Evolutionary conservation across 2,329 filamentous ascomycete species (phyloP), one percentile per base, ranked within the genome.

Genomic region (Rhynchosporium graminicola): DNA sequence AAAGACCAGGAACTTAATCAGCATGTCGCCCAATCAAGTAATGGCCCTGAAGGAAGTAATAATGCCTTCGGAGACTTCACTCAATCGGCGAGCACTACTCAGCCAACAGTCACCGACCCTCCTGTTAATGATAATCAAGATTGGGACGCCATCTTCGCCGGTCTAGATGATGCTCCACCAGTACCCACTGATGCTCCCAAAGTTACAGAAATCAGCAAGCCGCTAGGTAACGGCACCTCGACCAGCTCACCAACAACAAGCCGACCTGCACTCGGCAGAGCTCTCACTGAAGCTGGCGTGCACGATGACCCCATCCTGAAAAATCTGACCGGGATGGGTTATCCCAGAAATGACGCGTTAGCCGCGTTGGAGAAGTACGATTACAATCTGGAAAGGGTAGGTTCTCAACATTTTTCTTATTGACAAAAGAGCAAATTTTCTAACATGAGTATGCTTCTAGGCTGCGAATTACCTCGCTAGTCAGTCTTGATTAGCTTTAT

Each of bases 131-230:
- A 84, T 13, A 78, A 79, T 40, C 90, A 96, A 69, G 94, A 98
- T 75, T 98, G 95, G 95, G 94, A 98, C 72, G 90, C 92, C 45
- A 91, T 98, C 60, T 98, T 98, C 77, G 89, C 91, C 1, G 88
- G 88, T 31, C 80, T 96, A 7, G 90, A 94, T 7, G 69, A 74
- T 58, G 58, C 70, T 15, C 54, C 66, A 50, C 59, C 66, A 7
- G 64, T 67, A 55, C 47, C 61, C n/a, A 60, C 68, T 64, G 66
- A 72, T 69, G 56, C 65, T 68, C 52, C 66, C 51, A 66, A 66
- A 65, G 59, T 65, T n/a, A 45, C 51, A 9, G 60, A 65, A 20
- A 10, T 40, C 20, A 26, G 58, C 0, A 55, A 57, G 20, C 45
- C 61, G 45, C 13, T 59, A n/a, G 60, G 40, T 15, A 68, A 70